Conservation (phyloP, 2,329 filamentous ascomycete species). For the Pseudogymnoascus destructans region DNA sequence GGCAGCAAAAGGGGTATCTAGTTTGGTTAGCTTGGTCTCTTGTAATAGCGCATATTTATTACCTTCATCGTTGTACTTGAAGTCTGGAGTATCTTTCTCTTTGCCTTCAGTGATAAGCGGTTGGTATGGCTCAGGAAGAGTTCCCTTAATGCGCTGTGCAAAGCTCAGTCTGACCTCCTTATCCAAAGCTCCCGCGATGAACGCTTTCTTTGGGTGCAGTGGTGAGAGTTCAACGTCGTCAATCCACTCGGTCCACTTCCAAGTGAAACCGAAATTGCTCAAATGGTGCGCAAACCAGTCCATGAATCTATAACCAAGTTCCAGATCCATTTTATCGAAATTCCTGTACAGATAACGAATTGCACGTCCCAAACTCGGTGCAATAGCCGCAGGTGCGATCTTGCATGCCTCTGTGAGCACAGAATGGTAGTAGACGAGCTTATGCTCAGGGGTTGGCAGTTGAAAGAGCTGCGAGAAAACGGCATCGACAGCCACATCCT, state of each 20-base stretch:
- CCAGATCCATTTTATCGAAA: slow-evolving; percentile 70
- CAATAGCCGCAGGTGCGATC: slow-evolving; percentile 89
- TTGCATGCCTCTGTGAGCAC: slow-evolving; percentile 93
- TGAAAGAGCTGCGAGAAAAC: slow-evolving; percentile 92
- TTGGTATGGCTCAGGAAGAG: slow-evolving; percentile 73
- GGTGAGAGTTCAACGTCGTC: slow-evolving; percentile 68
- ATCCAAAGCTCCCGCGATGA: slow-evolving; percentile 80
- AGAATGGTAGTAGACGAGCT: slow-evolving; percentile 92
- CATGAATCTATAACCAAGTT: slow-evolving; percentile 74
- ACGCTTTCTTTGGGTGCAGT: slow-evolving; percentile 80
- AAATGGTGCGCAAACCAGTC: slow-evolving; percentile 98
- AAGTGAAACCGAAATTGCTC: slow-evolving; percentile 97
- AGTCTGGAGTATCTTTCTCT: slow-evolving; percentile 90
- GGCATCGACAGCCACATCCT: slow-evolving; percentile 93
- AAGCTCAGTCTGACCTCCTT: slow-evolving; percentile 97
- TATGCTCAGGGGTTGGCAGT: slow-evolving; percentile 77
- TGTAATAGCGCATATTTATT: slow-evolving; percentile 27
- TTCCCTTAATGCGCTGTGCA: slow-evolving; percentile 89
- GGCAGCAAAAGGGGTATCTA: slow-evolving; percentile 62
- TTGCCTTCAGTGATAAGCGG: slow-evolving; percentile 71
- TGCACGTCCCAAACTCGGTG: slow-evolving; percentile 80
- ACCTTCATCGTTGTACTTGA: slow-evolving; percentile 75
- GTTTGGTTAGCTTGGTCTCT: slow-evolving; percentile 12
- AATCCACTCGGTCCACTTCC: slow-evolving; percentile 98
- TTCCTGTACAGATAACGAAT: slow-evolving; percentile 86